Base-by-base conservation (phyloP, 2,329 filamentous ascomycete genomes). In the Zopfia rhizophila region DNA sequence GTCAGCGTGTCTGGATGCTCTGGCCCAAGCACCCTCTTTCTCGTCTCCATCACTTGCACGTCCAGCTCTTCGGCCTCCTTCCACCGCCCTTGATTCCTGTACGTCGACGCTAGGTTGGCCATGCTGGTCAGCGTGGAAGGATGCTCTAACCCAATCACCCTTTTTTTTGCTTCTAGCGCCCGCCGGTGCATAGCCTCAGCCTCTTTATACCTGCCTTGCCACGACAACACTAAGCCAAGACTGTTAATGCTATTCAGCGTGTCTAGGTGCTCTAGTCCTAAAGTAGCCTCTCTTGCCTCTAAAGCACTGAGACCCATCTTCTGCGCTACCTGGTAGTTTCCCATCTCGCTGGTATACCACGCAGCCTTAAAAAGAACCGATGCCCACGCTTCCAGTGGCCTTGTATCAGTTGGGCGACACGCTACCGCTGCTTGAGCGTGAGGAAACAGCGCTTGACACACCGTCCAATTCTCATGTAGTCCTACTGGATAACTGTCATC, bases 381-480 rank as follows among this genome's bases (percentile, higher is more conserved):
- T 41, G n/a, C 3, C 18, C 16, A 29, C 10, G n/a, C 10, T 46
- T 31, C 24, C 18, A n/a, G 25, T 11, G 8, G 56, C 53, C 3
- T 43, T 38, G 1, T 38, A 37, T 48, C 51, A 55, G 37, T 55
- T 47, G 3, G 30, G 14, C 16, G 23, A 31, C 27, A 45, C 6
- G 14, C n/a, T 6, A 38, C 3, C 21, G 29, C 42, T 13, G 36
- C 33, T 8, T 33, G 19, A 8, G 41, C 32, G 21, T 69, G 63
- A 7, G 65, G 58, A 38, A 64, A 65, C 0, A 67, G 48, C 17
- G 25, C 7, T 31, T 53, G 44, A 45, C 69, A 74, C 14, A 13
- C 56, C 27, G 48, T 18, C 69, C 65, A 72, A 40, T 67, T 73
- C 25, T 53, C 51, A 3, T 31, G 13, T 28, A 18, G 16, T 24